phyloP scores from a whole-genome alignment of 495 filamentous ascomycete genomes.

The Astrothelium macrocarpum region DNA sequence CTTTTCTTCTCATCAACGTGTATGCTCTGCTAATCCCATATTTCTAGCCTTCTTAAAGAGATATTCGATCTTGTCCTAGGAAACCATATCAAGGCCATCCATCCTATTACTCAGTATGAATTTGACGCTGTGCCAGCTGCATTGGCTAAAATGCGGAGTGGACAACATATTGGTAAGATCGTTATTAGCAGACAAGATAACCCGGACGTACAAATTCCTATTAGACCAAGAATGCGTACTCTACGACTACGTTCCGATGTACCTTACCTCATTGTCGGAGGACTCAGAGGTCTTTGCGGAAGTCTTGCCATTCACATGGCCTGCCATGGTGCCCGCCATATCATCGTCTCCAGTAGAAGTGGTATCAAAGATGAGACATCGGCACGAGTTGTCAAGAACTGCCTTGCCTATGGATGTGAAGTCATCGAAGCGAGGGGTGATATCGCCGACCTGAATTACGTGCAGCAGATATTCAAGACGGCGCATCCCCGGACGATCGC shows the following conservation, averaged over 20 bases:
- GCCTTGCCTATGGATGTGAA: constrained; percentile 6
- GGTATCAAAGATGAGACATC: constrained; percentile 10
- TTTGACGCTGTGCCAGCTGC: constrained; percentile 21
- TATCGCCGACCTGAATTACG: constrained; percentile 7
- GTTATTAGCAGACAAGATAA: constrained; percentile 37
- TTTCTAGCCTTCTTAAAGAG: constrained; percentile 5
- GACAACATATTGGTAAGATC: constrained; percentile 48
- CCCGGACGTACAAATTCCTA: constrained; percentile 11
- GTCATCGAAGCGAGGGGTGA: constrained; percentile 13
- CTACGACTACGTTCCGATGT: constrained; percentile 12
- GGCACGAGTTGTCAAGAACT: constrained; percentile 5
- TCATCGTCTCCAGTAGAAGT: constrained; percentile 6
- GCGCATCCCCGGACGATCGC: constrained; percentile 1
- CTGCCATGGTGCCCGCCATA: background rate
- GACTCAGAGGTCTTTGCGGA: constrained; percentile 38
- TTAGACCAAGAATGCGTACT: constrained; percentile 17
- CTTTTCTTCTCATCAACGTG: too few relatives aligned
- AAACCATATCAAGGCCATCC: constrained; percentile 33
- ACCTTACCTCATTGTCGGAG: constrained; percentile 40
- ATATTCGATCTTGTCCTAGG: constrained; percentile 21
- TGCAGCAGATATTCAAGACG: constrained; percentile 8
- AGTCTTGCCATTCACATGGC: constrained; percentile 2
- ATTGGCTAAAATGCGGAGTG: constrained; percentile 40
- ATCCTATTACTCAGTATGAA: constrained; percentile 21
- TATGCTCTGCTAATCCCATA: too few relatives aligned